phyloP scores from a whole-genome alignment of 371 early-diverging fungal genomes.

The Zychaea mexicana region DNA sequence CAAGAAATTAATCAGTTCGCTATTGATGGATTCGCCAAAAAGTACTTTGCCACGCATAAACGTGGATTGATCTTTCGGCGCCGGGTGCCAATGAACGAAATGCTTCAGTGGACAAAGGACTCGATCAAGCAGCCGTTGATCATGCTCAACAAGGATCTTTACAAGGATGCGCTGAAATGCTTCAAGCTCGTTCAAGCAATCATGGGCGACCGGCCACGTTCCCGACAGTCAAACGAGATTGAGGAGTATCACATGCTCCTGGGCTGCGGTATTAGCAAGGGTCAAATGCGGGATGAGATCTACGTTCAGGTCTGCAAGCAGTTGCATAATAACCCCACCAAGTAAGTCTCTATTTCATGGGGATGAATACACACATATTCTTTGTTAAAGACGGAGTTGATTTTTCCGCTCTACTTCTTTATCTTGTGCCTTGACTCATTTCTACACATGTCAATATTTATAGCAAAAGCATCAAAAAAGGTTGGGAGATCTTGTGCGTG shows the following conservation, averaged over 20 bases:
- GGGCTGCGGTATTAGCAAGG: constrained; percentile 73
- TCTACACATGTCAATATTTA: background rate
- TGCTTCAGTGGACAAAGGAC: constrained; percentile 85
- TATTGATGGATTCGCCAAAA: constrained; percentile 91
- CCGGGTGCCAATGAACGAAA: constrained; percentile 85
- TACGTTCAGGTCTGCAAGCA: constrained; percentile 95
- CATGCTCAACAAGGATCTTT: constrained; percentile 73
- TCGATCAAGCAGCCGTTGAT: constrained; percentile 81
- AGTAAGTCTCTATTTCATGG: constrained; percentile 44
- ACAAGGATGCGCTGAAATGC: constrained; percentile 85
- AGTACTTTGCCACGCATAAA: constrained; percentile 91
- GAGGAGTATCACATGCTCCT: constrained; percentile 79
- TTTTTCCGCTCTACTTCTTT: too few relatives aligned
- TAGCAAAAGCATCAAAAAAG: constrained; percentile 73
- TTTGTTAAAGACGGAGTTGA: too few relatives aligned
- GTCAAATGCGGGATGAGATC: constrained; percentile 90
- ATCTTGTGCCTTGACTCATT: background rate
- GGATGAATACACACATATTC: too few relatives aligned
- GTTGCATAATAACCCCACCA: constrained; percentile 79
- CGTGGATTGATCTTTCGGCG: constrained; percentile 77
- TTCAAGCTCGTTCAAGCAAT: constrained; percentile 85
- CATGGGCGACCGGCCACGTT: constrained; percentile 76
- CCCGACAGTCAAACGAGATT: constrained; percentile 31
- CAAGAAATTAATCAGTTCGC: constrained; percentile 78
- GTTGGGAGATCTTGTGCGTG: constrained; percentile 91